These are phyloP conservation scores for Moniliophthora roreri DNA, from an alignment of 1,284 basidiomycete species.

Conservation along the genomic window DNA sequence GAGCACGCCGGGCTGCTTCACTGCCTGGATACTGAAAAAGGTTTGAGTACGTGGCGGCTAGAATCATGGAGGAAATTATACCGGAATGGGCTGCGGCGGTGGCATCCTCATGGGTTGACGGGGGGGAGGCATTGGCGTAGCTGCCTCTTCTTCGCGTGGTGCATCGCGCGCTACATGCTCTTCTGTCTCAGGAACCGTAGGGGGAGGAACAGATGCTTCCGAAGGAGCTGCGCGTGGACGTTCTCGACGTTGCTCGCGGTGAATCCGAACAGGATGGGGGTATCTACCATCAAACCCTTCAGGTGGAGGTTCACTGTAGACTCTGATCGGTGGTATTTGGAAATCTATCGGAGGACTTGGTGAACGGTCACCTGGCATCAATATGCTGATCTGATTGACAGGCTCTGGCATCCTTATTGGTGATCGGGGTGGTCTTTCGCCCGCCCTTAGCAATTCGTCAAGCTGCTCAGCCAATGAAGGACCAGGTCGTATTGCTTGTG, in stretches of 20 bases:
- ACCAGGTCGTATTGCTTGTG: neutral
- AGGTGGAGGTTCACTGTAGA: neutral
- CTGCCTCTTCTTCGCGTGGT: neutral
- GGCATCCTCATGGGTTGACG: neutral
- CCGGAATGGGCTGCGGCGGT: neutral
- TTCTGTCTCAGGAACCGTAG: neutral
- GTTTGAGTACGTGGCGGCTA: neutral
- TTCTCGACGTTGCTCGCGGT: too few relatives aligned
- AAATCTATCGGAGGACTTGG: neutral
- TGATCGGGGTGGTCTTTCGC: neutral
- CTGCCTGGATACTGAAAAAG: neutral
- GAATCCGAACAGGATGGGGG: too few relatives aligned
- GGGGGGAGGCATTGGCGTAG: neutral
- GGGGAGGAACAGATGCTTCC: neutral
- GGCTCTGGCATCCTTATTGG: slow-evolving; percentile 13
- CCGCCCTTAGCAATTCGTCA: slow-evolving; percentile 11
- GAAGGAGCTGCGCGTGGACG: too few relatives aligned
- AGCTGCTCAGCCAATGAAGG: slow-evolving; percentile 14
- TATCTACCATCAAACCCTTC: too few relatives aligned
- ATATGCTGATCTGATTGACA: slow-evolving; percentile 10
- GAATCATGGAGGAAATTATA: neutral
- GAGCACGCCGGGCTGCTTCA: neutral
- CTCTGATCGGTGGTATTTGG: neutral
- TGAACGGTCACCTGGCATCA: neutral
- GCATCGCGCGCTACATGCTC: neutral